Conservation (phyloP, 2,329 filamentous ascomycete species). For the Arthrobotrys conoides region DNA sequence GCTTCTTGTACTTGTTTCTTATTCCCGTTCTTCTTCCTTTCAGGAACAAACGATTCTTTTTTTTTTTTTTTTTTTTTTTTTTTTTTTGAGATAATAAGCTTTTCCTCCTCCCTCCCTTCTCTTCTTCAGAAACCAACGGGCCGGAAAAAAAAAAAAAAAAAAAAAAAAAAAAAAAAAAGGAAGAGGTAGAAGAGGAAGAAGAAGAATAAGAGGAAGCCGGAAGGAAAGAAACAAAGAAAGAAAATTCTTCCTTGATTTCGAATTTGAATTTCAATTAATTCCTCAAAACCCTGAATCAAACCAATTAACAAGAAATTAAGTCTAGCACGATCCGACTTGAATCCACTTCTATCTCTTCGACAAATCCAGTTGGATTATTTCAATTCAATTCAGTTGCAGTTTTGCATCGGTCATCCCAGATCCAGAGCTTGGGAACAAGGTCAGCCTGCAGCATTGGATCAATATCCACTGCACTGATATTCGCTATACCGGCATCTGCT, state of each 20-base stretch:
- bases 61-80: conserved; percentile 21
- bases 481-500: conserved; percentile 6
- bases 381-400: neutral
- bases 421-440: conserved; percentile 20
- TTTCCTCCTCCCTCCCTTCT: neutral
- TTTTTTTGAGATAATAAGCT: neutral
- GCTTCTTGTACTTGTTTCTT: conserved; percentile 27
- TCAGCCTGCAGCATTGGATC: conserved; percentile 14
- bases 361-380: conserved; percentile 6
- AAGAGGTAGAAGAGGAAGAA: too few species aligned
- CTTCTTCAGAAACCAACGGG: neutral
- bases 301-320: conserved; percentile 2
- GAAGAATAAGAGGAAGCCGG: too few species aligned
- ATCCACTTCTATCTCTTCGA: conserved; percentile 14
- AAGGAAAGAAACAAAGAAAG: conserved; percentile 4
- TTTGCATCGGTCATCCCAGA: conserved; percentile 19
- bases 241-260: neutral
- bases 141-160: too few species aligned
- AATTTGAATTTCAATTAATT: neutral
- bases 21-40: neutral
- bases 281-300: too few species aligned
- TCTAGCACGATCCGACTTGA: conserved; percentile 2
- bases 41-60: conserved; percentile 14
- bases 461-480: conserved; percentile 22
- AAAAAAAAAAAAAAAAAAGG: too few species aligned